These are phyloP conservation scores for Lactarius sp. DNA, from an alignment of 768 basidiomycete species.

Conservation along the genomic window DNA sequence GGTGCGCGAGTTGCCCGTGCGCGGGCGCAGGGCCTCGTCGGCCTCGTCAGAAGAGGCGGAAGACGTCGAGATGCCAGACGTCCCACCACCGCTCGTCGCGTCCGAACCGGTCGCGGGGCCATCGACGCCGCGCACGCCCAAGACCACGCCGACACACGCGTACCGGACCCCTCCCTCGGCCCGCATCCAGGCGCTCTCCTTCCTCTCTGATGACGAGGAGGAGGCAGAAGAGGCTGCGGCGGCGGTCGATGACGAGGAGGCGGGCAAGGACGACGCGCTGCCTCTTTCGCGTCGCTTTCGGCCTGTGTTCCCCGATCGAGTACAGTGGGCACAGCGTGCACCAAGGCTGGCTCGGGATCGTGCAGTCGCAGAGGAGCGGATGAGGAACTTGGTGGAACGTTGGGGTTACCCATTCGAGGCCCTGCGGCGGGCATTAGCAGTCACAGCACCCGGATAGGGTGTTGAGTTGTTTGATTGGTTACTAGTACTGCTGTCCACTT, in stretches of 20 bases:
- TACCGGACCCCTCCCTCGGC: conserved; percentile 23
- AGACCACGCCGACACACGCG: conserved; percentile 8
- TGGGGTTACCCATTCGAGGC: conserved; percentile 22
- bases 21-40: neutral
- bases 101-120: conserved; percentile 20
- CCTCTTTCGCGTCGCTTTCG: conserved; percentile 23
- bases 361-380: conserved; percentile 17
- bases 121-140: conserved; percentile 20
- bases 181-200: conserved; percentile 11
- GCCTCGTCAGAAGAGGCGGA: conserved; percentile 9
- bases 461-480: too few relatives aligned
- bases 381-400: neutral
- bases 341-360: conserved; percentile 18
- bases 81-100: neutral
- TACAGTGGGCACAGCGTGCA: conserved; percentile 24
- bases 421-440: neutral
- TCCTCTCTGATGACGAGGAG: conserved; percentile 5
- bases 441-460: neutral
- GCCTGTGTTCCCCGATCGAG: conserved; percentile 23
- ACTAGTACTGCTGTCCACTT: too few relatives aligned
- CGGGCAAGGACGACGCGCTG: conserved; percentile 6
- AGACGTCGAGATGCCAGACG: conserved; percentile 16
- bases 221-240: neutral
- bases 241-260: neutral
- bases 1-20: conserved; percentile 7